Base-by-base conservation (phyloP, 2,329 filamentous ascomycete species). In the Geosmithia putterillii region DNA sequence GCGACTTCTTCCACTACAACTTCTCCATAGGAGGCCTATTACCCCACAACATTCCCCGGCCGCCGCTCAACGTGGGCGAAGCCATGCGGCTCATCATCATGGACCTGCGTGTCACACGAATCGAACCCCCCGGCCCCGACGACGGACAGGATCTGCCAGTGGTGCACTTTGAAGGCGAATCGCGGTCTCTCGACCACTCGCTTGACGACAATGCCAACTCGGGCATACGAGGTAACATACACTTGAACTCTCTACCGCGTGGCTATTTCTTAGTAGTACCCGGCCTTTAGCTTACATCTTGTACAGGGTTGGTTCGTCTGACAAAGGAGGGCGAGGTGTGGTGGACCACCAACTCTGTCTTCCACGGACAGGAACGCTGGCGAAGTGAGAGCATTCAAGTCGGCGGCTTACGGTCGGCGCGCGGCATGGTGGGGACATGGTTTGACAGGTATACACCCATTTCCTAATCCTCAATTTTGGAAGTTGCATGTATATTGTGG, bases 401-500 rank as follows among this genome's bases (percentile, higher is more conserved):
- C 5, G 84, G 84, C 10, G 85, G 84, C 0, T 52, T 77, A 1
- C 62, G 66, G 41, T 81, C 79, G 6, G 76, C 73, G 7, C 70
- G 83, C 7, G 83, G 83, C 1, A 76, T 87, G 0, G 54, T 87
- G 2, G 84, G 85, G 0, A 81, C 77, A 42, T 90, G 85, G 85
- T 89, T 87, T 52, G 83, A 86, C 52, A 81, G 79, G 76, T 79
- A 63, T n/a, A n/a, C n/a, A n/a, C n/a, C n/a, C n/a, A n/a, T n/a
- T n/a, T n/a, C n/a, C n/a, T n/a, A n/a, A n/a, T n/a, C n/a, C n/a
- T n/a, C n/a, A n/a, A n/a, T n/a, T n/a, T n/a, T n/a, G n/a, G n/a
- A n/a, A n/a, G n/a, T n/a, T n/a, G n/a, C n/a, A 2, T 32, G 10
- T 42, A n/a, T 35, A 3, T 32, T 2, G 14, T 17, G 22, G 14